A percentile compares a stretch with the other conserved stretches of the same genome.
Conservation (phyloP, 2,329 filamentous ascomycete species). For the Fusarium caatingaense region DNA sequence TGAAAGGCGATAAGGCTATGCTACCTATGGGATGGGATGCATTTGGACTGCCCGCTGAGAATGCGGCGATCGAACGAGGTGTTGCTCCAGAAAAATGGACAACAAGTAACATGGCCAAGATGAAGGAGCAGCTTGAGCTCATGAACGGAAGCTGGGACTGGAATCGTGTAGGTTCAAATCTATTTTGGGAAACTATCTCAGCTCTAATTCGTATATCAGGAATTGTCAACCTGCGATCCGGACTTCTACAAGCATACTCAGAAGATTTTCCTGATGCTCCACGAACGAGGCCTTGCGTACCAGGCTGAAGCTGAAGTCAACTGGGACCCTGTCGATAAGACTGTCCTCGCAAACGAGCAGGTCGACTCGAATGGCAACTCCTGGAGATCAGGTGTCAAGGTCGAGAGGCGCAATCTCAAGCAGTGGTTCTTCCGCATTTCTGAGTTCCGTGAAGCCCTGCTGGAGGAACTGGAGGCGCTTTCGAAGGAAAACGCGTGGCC, state of each 20-base stretch:
- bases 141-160: constrained; percentile 91
- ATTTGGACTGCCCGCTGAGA: constrained; percentile 90
- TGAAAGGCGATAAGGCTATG: constrained; percentile 80
- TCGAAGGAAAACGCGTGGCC: constrained; percentile 77
- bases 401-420: constrained; percentile 81
- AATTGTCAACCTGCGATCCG: constrained; percentile 85
- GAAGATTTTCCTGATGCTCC: constrained; percentile 81
- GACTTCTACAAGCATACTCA: constrained; percentile 92
- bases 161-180: constrained; percentile 72
- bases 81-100: constrained; percentile 85
- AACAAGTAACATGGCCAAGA: constrained; percentile 79
- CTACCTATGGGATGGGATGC: constrained; percentile 97
- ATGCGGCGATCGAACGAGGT: constrained; percentile 86
- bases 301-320: constrained; percentile 87
- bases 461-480: constrained; percentile 76
- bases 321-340: constrained; percentile 90
- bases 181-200: no score
- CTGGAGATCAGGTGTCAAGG: constrained; percentile 87
- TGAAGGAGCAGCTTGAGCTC: constrained; percentile 82
- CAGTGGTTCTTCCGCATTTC: constrained; percentile 95
- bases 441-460: constrained; percentile 76
- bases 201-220: constrained; percentile 60
- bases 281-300: constrained; percentile 80
- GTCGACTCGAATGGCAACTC: constrained; percentile 87
- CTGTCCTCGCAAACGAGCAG: constrained; percentile 91